These are phyloP conservation scores for Zizania latifolia DNA, from an alignment of 176 grass and related monocot species.

Conservation along the genomic window DNA sequence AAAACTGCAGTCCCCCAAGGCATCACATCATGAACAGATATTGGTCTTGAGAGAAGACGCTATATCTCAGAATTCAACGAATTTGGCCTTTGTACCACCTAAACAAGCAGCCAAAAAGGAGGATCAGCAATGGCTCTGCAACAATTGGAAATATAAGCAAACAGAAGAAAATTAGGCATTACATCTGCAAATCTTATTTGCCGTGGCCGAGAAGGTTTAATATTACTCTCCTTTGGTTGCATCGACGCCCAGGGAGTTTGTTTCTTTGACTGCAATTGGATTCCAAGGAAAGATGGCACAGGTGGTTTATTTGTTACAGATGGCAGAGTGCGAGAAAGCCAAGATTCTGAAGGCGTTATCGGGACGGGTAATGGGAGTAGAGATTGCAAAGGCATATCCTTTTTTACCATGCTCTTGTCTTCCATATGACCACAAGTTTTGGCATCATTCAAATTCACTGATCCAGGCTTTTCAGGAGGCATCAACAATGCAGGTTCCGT, in stretches of 20 bases:
- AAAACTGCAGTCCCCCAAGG: neutral
- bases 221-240: slow-evolving; percentile 38
- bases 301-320: slow-evolving; percentile 57
- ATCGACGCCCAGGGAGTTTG: slow-evolving; percentile 29
- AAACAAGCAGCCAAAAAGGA: slow-evolving; percentile 18
- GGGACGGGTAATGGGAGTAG: slow-evolving; percentile 62
- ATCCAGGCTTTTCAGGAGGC: neutral
- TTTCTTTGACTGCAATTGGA: slow-evolving; percentile 78
- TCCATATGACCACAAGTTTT: slow-evolving; percentile 3
- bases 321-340: slow-evolving; percentile 85
- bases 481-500: neutral
- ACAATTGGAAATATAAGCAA: neutral
- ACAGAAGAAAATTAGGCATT: slow-evolving; percentile 19
- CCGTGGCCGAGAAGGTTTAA: slow-evolving; percentile 43
- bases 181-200: slow-evolving; percentile 84
- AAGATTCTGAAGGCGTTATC: slow-evolving; percentile 94
- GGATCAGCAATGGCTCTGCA: neutral
- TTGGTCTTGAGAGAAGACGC: slow-evolving; percentile 1
- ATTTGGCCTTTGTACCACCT: slow-evolving; percentile 53
- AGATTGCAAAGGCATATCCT: slow-evolving; percentile 33
- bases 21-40: neutral
- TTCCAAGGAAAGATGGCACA: slow-evolving; percentile 74
- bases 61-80: slow-evolving; percentile 52
- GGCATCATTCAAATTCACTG: slow-evolving; percentile 22
- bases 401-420: slow-evolving; percentile 23